Evolutionary conservation across 805 yeast species (phyloP).

Genomic region (Schizosaccharomyces osmophilus): DNA sequence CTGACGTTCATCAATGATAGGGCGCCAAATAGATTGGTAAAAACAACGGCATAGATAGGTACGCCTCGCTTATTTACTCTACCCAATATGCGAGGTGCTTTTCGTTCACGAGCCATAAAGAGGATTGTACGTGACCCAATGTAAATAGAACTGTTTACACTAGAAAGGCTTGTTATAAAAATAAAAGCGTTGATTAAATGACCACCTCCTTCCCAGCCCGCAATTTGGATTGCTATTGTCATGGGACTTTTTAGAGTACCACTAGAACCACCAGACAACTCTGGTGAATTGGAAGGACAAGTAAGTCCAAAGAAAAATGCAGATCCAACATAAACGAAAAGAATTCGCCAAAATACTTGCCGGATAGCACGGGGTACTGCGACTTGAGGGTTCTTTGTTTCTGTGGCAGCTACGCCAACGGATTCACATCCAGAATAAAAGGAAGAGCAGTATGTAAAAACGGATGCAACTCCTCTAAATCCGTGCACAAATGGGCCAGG

Average conservation of each 20-base stretch:
- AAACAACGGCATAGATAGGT: constrained; percentile 38
- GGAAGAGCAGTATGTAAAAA: constrained; percentile 42
- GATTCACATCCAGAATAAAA: constrained; percentile 39
- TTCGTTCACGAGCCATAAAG: constrained; percentile 39
- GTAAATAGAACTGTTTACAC: constrained; percentile 49
- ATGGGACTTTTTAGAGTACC: constrained; percentile 53
- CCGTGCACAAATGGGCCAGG: constrained; percentile 47
- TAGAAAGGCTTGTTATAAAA: constrained; percentile 40
- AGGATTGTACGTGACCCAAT: constrained; percentile 45
- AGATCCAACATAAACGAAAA: constrained; percentile 33
- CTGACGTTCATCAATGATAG: constrained; percentile 37
- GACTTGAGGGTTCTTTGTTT: constrained; percentile 35
- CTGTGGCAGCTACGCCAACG: constrained; percentile 45
- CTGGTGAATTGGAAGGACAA: constrained; percentile 34
- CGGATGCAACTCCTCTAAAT: constrained; percentile 39
- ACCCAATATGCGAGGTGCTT: constrained; percentile 33
- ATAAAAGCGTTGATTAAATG: constrained; percentile 45
- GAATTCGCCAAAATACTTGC: constrained; percentile 52
- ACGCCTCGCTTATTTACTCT: constrained; percentile 55
- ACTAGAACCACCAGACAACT: constrained; percentile 23
- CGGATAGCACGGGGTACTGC: constrained; percentile 43
- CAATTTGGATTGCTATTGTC: constrained; percentile 42
- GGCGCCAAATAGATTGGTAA: constrained; percentile 26
- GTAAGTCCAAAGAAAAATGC: constrained; percentile 32
- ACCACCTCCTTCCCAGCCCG: constrained; percentile 41